Base-by-base conservation (phyloP, 164 flowering plant species). In the Berberis vulgaris region DNA sequence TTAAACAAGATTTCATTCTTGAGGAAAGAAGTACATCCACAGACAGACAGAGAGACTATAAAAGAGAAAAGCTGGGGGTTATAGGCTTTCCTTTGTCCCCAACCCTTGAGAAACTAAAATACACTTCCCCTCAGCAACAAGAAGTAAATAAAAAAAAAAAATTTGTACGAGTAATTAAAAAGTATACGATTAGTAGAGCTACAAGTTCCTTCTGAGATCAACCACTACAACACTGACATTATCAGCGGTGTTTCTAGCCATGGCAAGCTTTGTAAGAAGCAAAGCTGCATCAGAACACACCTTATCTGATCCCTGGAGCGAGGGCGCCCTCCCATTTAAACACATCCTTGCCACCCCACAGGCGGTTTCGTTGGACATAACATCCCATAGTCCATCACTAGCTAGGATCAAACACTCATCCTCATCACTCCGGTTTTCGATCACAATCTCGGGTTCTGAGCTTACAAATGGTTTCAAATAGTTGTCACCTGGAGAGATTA, bases 381-480 rank as follows among this genome's bases (percentile, higher is more conserved):
- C 91, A 52, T 86, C 96, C 96, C 96, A 89, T 8, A 89, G 69
- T 0, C 96, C 92, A 50, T 89, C 96, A 68, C 93, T 89, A 0
- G 89, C 96, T 43, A 87, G 65, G 1, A 89, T 89, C 56, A 89
- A 59, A 61, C 85, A 89, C 56, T 89, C 93, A 66, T 87, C 96
- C 56, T 79, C 83, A 2, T 54, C 72, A 10, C 78, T 78, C 42
- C 96, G 76, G 45, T 80, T 79, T 38, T 67, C 75, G 4, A 84
- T 56, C 4, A 80, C 83, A 69, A 89, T 86, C 74, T 89, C 96
- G 57, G 91, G 93, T 13, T 78, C 83, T 41, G 84, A 62, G 7
- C 65, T 81, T 53, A 87, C 93, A 65, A 73, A 89, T 3, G 96
- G 96, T 52, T 89, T 89, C 72, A 89, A 64, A 70, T 85, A 89